Evolutionary conservation across 2,329 filamentous ascomycete species (phyloP).

Genomic region (Karstenula rhodostoma): DNA sequence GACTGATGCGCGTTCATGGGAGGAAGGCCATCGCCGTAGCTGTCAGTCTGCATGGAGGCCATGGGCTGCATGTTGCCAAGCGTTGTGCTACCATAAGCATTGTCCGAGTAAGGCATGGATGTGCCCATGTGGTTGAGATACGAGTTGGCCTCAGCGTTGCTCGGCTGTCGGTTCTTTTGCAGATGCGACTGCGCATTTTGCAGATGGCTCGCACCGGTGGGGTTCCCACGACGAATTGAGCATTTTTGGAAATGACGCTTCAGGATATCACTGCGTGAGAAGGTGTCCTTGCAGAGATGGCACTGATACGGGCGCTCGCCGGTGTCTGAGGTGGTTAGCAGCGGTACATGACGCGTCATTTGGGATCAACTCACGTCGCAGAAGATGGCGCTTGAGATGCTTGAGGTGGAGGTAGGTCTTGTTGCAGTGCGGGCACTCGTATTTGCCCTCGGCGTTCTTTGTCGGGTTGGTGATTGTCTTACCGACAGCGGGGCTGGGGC

Average conservation of each 20-base stretch:
- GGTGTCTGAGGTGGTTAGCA: conserved; percentile 70
- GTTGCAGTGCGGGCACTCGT: conserved; percentile 96
- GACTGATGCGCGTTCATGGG: conserved; percentile 51
- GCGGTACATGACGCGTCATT: conserved; percentile 30
- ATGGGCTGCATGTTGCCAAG: conserved; percentile 45
- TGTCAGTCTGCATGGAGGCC: conserved; percentile 41
- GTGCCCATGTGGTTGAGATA: conserved; percentile 48
- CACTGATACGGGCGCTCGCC: conserved; percentile 99
- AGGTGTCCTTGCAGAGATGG: conserved; percentile 96
- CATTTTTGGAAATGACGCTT: conserved; percentile 99
- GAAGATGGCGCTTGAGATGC: conserved; percentile 93
- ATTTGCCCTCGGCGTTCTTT: conserved; percentile 98
- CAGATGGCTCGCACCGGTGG: conserved; percentile 91
- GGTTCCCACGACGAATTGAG: conserved; percentile 93
- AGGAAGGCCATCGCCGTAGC: conserved; percentile 48
- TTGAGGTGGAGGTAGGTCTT: conserved; percentile 98
- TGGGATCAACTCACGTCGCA: conserved; percentile 79
- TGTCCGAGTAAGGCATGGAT: conserved; percentile 45
- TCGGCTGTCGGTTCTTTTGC: conserved; percentile 67
- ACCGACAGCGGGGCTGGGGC: conserved; percentile 78
- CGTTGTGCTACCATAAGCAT: conserved; percentile 37
- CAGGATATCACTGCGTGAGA: conserved; percentile 95
- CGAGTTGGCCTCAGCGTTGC: conserved; percentile 43
- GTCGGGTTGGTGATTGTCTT: conserved; percentile 88
- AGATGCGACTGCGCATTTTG: conserved; percentile 91